Evolutionary conservation across 2,329 filamentous ascomycete species (phyloP).

Genomic region (Cercospora citrullina): DNA sequence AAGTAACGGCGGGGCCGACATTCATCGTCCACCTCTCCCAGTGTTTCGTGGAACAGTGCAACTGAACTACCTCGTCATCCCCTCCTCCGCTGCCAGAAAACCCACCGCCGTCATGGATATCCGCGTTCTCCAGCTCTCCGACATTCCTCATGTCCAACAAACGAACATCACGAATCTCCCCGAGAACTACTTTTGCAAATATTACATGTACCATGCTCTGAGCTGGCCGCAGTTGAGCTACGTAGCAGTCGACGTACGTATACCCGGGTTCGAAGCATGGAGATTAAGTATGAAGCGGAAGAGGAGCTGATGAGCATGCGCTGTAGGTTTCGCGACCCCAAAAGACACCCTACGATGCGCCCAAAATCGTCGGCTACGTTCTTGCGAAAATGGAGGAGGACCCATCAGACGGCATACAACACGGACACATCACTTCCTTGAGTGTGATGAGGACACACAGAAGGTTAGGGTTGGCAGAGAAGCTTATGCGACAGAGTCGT

Average conservation of each 20-base stretch:
- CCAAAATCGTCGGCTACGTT: slow-evolving; percentile 98
- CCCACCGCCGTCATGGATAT: slow-evolving; percentile 71
- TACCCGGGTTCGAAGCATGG: neutral
- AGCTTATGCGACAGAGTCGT: slow-evolving; percentile 96
- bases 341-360: slow-evolving; percentile 80
- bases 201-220: slow-evolving; percentile 98
- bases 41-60: neutral
- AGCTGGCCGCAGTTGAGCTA: slow-evolving; percentile 98
- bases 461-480: slow-evolving; percentile 87
- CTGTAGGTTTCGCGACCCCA: slow-evolving; percentile 68
- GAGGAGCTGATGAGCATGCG: neutral
- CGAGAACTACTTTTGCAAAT: slow-evolving; percentile 99
- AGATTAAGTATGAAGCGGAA: neutral
- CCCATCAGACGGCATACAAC: slow-evolving; percentile 81
- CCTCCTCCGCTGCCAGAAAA: neutral
- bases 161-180: slow-evolving; percentile 98
- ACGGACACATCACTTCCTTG: slow-evolving; percentile 94
- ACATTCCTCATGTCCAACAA: slow-evolving; percentile 91
- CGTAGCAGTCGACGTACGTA: slow-evolving; percentile 77
- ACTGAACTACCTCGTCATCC: neutral
- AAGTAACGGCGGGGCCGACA: neutral
- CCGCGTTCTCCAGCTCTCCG: slow-evolving; percentile 76
- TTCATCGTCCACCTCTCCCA: neutral
- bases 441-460: slow-evolving; percentile 96
- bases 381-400: slow-evolving; percentile 99